Evolutionary conservation across 345 rosid genomes (phyloP).

Genomic region (Citrus australasica): DNA sequence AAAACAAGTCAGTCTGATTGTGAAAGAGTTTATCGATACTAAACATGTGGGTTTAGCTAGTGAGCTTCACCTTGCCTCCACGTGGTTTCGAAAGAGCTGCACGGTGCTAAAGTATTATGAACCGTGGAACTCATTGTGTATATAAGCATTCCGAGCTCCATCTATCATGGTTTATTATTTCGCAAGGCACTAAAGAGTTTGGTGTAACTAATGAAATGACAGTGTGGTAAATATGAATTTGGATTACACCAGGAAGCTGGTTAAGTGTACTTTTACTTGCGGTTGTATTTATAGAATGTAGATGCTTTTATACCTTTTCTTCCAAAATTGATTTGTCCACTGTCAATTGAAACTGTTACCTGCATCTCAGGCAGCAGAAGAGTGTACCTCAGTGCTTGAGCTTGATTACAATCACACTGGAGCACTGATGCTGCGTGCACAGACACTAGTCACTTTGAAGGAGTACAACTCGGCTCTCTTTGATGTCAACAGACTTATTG

Average conservation of each 20-base stretch:
- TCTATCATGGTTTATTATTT: background rate
- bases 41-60: background rate
- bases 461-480: constrained; percentile 84
- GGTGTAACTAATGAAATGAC: background rate
- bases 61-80: background rate
- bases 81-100: background rate
- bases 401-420: constrained; percentile 86
- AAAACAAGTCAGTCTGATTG: background rate
- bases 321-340: background rate
- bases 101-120: background rate
- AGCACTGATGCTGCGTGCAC: constrained; percentile 90
- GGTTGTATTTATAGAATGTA: background rate
- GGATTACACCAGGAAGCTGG: background rate
- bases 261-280: background rate
- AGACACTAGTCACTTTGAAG: constrained; percentile 81
- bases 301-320: background rate
- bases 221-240: background rate
- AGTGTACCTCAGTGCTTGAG: constrained; percentile 91
- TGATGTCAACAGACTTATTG: constrained; percentile 84
- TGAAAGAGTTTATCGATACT: background rate
- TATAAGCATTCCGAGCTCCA: background rate
- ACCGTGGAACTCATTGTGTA: background rate
- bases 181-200: background rate
- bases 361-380: constrained; percentile 72
- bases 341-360: constrained; percentile 5